These are phyloP conservation scores for Didymellaceae sp. DNA, from an alignment of 2,329 filamentous ascomycete genomes.

Conservation along the genomic window DNA sequence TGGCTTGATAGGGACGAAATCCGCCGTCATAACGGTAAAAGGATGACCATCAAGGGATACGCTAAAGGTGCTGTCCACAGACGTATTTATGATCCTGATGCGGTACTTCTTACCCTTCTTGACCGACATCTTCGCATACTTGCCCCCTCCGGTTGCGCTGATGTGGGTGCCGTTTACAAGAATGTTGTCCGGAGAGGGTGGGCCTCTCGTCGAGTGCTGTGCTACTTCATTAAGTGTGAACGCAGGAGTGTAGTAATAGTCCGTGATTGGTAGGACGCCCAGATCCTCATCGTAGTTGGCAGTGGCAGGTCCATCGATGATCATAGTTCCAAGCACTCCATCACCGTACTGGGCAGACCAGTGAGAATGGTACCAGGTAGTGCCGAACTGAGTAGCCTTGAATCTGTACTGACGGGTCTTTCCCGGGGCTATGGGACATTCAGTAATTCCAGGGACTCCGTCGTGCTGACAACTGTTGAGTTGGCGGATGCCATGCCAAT, in stretches of 20 bases:
- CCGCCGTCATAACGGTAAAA: slow-evolving; percentile 51
- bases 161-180: slow-evolving; percentile 64
- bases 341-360: slow-evolving; percentile 53
- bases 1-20: slow-evolving; percentile 52
- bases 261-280: slow-evolving; percentile 64
- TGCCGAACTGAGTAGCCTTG: slow-evolving; percentile 58
- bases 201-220: slow-evolving; percentile 41
- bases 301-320: slow-evolving; percentile 52
- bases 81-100: slow-evolving; percentile 64
- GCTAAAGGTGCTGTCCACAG: slow-evolving; percentile 42
- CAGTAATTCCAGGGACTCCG: slow-evolving; percentile 59
- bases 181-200: slow-evolving; percentile 53
- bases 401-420: slow-evolving; percentile 64
- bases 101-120: slow-evolving; percentile 60
- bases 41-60: slow-evolving; percentile 50
- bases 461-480: slow-evolving; percentile 56
- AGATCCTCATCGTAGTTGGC: slow-evolving; percentile 65
- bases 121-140: slow-evolving; percentile 45
- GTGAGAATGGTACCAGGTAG: slow-evolving; percentile 54
- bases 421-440: slow-evolving; percentile 72
- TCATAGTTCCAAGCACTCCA: slow-evolving; percentile 51
- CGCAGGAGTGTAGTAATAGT: slow-evolving; percentile 64
- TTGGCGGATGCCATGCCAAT: slow-evolving; percentile 59
- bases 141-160: slow-evolving; percentile 50
- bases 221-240: slow-evolving; percentile 41